Evolutionary conservation across 2,329 filamentous ascomycete genomes (phyloP).

Genomic region (Apiospora aurea): DNA sequence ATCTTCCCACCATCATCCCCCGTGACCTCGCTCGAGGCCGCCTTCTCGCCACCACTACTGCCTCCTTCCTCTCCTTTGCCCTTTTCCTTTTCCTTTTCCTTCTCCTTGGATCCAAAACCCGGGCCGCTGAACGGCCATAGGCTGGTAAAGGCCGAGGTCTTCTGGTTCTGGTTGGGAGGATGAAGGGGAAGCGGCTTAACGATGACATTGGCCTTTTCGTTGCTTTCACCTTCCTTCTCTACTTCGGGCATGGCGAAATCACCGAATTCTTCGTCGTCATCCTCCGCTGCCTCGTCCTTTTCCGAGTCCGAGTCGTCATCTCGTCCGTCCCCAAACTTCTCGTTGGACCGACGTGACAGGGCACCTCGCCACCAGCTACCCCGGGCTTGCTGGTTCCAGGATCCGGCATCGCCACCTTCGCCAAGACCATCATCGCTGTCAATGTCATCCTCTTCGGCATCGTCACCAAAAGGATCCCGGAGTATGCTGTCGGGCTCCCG

Average conservation of each 20-base stretch:
- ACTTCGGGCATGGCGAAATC: conserved; percentile 72
- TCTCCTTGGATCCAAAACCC: conserved; percentile 41
- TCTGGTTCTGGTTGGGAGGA: conserved; percentile 49
- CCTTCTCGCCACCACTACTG: conserved; percentile 25
- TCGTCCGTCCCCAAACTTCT: conserved; percentile 49
- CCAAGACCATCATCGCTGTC: conserved; percentile 49
- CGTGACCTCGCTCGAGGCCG: conserved; percentile 42
- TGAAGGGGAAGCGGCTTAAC: conserved; percentile 63
- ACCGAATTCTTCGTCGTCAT: conserved; percentile 66
- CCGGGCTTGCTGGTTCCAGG: conserved; percentile 43
- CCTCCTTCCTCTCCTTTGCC: conserved; percentile 28
- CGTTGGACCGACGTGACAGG: conserved; percentile 40
- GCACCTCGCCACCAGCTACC: conserved; percentile 59
- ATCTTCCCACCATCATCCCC: conserved; percentile 53
- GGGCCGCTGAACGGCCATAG: conserved; percentile 66
- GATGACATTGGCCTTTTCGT: conserved; percentile 46
- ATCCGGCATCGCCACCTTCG: conserved; percentile 46
- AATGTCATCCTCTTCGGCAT: conserved; percentile 59
- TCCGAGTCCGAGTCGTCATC: conserved; percentile 54
- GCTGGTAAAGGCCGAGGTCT: conserved; percentile 53
- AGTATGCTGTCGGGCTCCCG: conserved; percentile 35
- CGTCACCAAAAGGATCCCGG: conserved; percentile 48
- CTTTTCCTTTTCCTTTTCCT: conserved; percentile 39
- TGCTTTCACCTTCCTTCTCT: conserved; percentile 38
- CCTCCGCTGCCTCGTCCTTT: conserved; percentile 39